Conservation (phyloP, 495 filamentous ascomycete genomes). For the Tetracladium setigerum region DNA sequence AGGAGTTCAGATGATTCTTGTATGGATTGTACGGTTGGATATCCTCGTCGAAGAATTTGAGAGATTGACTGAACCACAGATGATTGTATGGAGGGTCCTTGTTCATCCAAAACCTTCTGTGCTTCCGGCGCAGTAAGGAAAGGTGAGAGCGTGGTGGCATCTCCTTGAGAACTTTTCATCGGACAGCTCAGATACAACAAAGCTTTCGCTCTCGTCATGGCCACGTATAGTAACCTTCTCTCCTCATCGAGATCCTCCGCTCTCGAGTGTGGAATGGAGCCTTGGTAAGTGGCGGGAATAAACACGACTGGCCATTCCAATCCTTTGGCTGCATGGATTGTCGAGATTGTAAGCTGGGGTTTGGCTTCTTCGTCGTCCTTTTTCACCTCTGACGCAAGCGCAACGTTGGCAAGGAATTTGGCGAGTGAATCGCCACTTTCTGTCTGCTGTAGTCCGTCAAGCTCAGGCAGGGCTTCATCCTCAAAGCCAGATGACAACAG, state of each 20-base stretch:
- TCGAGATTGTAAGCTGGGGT: constrained; percentile 81
- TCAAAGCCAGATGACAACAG: constrained; percentile 27
- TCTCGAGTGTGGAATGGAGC: constrained; percentile 89
- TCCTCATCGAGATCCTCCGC: constrained; percentile 90
- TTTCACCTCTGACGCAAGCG: constrained; percentile 70
- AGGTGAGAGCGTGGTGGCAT: constrained; percentile 53
- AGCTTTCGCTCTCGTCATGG: constrained; percentile 91
- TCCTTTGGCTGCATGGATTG: constrained; percentile 95
- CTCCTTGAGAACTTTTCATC: constrained; percentile 50
- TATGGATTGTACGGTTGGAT: constrained; percentile 43
- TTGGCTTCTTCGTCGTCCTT: constrained; percentile 49
- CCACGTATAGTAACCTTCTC: constrained; percentile 85
- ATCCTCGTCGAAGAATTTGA: constrained; percentile 51
- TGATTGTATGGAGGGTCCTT: constrained; percentile 50
- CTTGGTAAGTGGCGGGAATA: constrained; percentile 83
- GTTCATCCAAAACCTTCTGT: constrained; percentile 39
- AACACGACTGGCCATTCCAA: constrained; percentile 98
- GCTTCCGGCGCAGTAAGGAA: constrained; percentile 50
- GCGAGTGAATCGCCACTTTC: constrained; percentile 62
- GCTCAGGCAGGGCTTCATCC: constrained; percentile 66
- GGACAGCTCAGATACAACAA: constrained; percentile 90
- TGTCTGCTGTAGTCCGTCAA: constrained; percentile 70
- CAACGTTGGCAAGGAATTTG: constrained; percentile 82
- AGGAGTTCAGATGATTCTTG: constrained; percentile 32
- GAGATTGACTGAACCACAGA: constrained; percentile 51